Base-by-base conservation (phyloP, 176 grass and related monocot species). In the Cymbopogon citratus region DNA sequence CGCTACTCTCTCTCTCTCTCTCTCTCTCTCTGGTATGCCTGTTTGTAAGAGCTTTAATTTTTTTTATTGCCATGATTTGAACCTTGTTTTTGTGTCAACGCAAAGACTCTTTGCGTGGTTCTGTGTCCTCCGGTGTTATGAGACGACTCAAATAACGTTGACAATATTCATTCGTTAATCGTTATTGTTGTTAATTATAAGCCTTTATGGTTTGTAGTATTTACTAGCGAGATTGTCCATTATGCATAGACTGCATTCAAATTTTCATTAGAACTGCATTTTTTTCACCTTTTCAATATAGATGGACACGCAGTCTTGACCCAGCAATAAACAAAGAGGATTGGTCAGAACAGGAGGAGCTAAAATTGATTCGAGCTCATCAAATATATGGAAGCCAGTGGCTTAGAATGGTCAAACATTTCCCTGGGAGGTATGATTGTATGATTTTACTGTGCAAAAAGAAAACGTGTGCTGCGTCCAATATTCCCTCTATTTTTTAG, bases 371-470 rank as follows among this genome's bases (percentile, higher is more conserved):
- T 87, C 90, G 78, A 87, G 90, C 85, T 83, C 85, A 95, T 78
- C 92, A 95, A 85, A 79, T 83, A 69, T 92, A 88, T 81, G 92
- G 92, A 83, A 90, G 79, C 34, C 85, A 91, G 60, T 95, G 90
- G 92, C 18, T 48, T 87, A 67, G 83, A 62, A 83, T 95, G 73
- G 81, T 70, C 39, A 92, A 92, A 76, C 80, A 83, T 87, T 90
- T 95, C 48, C 90, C 90, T 40, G 92, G 90, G 77, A 95, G 92
- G 92, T 92, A 69, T 49, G 79, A 56, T 43, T 74, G 33, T 33
- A 57, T 78, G 74, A 78, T 68, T 71, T 49, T 73, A 73, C 9
- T 71, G 21, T 26, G 15, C 67, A 82, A 36, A 48, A 70, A 52
- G 27, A n/a, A 5, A 66, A 63, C 64, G 15, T 66, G 21, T 1